Percentiles rank a stretch among this genome's conserved stretches.
phyloP scores from a whole-genome alignment of 2,329 filamentous ascomycete genomes.

The Allantophomopsis lycopodina region DNA sequence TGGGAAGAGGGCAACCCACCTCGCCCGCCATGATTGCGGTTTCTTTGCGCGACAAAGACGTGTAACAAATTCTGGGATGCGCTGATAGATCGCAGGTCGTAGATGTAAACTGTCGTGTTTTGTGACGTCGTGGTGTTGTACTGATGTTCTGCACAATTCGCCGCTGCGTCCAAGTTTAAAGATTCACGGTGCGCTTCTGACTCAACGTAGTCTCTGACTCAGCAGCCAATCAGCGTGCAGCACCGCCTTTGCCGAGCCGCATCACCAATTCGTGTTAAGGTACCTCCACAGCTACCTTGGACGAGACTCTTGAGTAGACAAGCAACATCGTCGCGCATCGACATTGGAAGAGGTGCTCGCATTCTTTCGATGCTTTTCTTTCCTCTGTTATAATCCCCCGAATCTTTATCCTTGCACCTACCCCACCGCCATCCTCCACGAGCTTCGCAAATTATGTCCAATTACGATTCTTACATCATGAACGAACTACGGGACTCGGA shows the following conservation, averaged over 20 bases:
- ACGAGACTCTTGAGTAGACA: too few relatives aligned
- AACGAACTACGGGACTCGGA: conserved; percentile 16
- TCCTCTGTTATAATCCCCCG: too few relatives aligned
- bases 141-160: background rate
- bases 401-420: too few relatives aligned
- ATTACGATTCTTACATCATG: too few relatives aligned
- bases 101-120: conserved; percentile 1
- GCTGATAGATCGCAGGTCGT: background rate
- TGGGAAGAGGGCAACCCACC: conserved; percentile 13
- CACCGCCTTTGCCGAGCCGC: background rate
- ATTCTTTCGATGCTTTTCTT: too few relatives aligned
- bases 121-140: background rate
- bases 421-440: too few relatives aligned
- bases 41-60: conserved; percentile 2
- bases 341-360: too few relatives aligned
- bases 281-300: too few relatives aligned
- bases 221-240: conserved; percentile 1
- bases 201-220: conserved; percentile 1
- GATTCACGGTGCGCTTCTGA: conserved; percentile 4
- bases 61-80: background rate
- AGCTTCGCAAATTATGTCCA: too few relatives aligned
- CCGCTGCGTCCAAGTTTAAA: background rate
- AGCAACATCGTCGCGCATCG: too few relatives aligned
- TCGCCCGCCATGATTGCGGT: conserved; percentile 37
- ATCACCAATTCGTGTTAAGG: too few relatives aligned